Conservation (phyloP, 805 yeast genomes). For the Soucietia sequanensis region DNA sequence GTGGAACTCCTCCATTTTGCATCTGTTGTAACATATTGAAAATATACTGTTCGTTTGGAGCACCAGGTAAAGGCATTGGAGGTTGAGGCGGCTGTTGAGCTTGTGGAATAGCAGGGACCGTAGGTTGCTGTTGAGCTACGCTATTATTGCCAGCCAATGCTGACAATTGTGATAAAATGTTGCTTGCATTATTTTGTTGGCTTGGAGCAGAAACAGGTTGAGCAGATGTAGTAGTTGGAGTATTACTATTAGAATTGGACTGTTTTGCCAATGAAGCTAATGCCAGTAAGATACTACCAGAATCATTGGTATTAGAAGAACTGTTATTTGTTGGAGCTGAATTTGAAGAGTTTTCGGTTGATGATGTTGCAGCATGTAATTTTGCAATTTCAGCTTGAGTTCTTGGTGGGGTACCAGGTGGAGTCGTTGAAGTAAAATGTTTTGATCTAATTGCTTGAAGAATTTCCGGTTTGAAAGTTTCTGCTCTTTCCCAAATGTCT, state of each 20-base stretch:
- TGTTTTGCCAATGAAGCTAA: slow-evolving; percentile 59
- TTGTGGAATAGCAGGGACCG: slow-evolving; percentile 10
- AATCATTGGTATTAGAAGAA: slow-evolving; percentile 36
- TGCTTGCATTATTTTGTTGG: slow-evolving; percentile 27
- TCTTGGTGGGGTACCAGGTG: slow-evolving; percentile 60
- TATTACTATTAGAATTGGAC: slow-evolving; percentile 31
- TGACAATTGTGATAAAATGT: slow-evolving; percentile 43
- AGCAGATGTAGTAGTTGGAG: slow-evolving; percentile 25
- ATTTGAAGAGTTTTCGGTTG: slow-evolving; percentile 3
- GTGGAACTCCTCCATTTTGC: slow-evolving; percentile 26
- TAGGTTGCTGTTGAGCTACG: neutral
- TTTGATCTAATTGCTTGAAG: slow-evolving; percentile 57
- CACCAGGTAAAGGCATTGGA: slow-evolving; percentile 13
- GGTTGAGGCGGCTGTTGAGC: slow-evolving; percentile 11
- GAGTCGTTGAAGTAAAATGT: slow-evolving; percentile 65
- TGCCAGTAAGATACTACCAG: slow-evolving; percentile 68
- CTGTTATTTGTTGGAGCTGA: slow-evolving; percentile 10
- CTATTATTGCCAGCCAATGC: slow-evolving; percentile 33
- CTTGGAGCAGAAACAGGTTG: slow-evolving; percentile 22
- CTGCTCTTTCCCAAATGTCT: slow-evolving; percentile 89
- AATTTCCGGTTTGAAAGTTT: slow-evolving; percentile 63
- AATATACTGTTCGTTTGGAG: slow-evolving; percentile 35
- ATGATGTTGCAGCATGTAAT: slow-evolving; percentile 11
- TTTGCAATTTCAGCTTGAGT: slow-evolving; percentile 21
- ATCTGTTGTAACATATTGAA: slow-evolving; percentile 55